A percentile compares a stretch with the other conserved stretches of the same genome.
Evolutionary conservation across 2,329 filamentous ascomycete species (phyloP).

Genomic region (Fonsecaea pugnacius): DNA sequence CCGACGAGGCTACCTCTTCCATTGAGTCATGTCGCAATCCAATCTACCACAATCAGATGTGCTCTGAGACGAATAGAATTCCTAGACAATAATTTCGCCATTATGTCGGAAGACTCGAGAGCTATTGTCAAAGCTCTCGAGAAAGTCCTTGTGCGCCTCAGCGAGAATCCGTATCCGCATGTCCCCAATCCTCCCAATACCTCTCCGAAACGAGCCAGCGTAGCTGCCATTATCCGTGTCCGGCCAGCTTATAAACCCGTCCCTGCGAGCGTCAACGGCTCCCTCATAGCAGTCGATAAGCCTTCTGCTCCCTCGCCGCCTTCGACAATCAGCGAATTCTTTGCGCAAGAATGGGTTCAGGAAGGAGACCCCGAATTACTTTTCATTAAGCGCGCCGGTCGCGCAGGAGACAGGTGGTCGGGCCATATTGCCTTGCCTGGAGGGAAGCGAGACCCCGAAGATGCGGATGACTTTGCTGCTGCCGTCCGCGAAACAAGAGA

Average conservation of each 20-base stretch:
- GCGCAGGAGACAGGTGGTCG: conserved; percentile 70
- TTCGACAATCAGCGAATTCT: conserved; percentile 58
- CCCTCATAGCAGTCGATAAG: conserved; percentile 29
- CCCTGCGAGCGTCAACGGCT: conserved; percentile 45
- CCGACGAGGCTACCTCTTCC: conserved; percentile 7
- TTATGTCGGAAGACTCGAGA: conserved; percentile 33
- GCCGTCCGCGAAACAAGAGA: conserved; percentile 68
- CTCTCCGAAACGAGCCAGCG: conserved; percentile 65
- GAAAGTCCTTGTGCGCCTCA: conserved; percentile 28
- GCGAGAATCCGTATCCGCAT: conserved; percentile 46
- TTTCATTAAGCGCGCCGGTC: conserved; percentile 70
- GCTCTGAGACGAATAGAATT: background rate
- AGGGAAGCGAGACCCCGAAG: conserved; percentile 68
- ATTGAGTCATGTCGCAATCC: background rate
- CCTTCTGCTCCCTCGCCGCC: conserved; percentile 34
- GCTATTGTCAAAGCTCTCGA: conserved; percentile 33
- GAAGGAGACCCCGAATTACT: conserved; percentile 70
- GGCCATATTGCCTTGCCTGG: conserved; percentile 71
- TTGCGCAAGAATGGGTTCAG: conserved; percentile 67
- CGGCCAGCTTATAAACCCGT: conserved; percentile 62
- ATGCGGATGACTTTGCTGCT: conserved; percentile 65
- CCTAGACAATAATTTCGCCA: background rate
- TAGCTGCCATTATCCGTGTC: conserved; percentile 67
- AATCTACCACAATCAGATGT: background rate
- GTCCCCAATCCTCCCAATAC: conserved; percentile 50